These are phyloP conservation scores for Gracilaria vermiculophylla DNA, from an alignment of 23 red algal species.

Conservation along the genomic window DNA sequence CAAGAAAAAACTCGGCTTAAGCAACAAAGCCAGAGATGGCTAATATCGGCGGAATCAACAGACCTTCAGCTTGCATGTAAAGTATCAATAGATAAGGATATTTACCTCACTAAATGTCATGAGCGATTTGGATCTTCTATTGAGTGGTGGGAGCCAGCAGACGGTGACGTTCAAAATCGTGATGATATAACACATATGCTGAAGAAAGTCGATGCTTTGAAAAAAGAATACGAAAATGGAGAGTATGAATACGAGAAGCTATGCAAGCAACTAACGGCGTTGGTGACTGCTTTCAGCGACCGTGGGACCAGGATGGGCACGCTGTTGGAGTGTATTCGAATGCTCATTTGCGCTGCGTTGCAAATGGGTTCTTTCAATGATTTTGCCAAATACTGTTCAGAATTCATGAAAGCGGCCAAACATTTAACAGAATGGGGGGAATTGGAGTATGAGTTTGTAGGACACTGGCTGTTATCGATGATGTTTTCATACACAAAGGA, in stretches of 20 bases:
- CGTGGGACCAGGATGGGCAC: background rate
- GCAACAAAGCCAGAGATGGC: background rate
- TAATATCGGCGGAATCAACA: background rate
- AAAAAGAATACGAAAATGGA: background rate
- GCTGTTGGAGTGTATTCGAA: conserved; percentile 6
- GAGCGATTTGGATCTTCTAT: conserved; percentile 3
- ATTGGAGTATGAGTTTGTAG: background rate
- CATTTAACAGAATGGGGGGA: background rate
- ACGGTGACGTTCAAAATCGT: background rate
- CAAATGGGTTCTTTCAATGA: conserved; percentile 17
- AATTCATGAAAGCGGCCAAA: background rate
- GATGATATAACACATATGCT: background rate
- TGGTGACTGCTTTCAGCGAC: background rate
- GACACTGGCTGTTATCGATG: conserved; percentile 1
- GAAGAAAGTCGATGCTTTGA: background rate
- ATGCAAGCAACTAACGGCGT: background rate
- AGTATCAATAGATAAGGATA: background rate
- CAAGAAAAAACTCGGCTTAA: background rate
- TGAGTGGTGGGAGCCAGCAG: background rate
- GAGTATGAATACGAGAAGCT: conserved; percentile 19
- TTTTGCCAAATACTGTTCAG: conserved; percentile 8
- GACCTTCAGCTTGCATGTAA: background rate
- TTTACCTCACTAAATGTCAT: background rate
- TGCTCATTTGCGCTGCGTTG: background rate
- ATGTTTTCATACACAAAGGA: background rate